Evolutionary conservation across 805 yeast species (phyloP).

Genomic region (Kazachstania bromeliacearum): DNA sequence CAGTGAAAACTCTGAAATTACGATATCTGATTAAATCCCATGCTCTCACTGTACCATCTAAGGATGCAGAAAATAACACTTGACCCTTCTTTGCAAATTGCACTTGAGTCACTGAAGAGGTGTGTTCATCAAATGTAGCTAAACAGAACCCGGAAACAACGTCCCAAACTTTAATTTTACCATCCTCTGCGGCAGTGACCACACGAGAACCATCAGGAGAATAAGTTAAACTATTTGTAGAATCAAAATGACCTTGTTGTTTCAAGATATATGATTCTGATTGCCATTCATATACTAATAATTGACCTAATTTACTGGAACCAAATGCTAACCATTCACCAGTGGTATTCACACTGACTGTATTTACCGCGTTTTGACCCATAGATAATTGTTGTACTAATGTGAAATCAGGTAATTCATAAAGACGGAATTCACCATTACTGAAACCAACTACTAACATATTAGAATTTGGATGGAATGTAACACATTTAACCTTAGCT

Average conservation of each 20-base stretch:
- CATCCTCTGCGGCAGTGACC: conserved; percentile 94
- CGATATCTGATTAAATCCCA: conserved; percentile 92
- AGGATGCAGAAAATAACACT: conserved; percentile 80
- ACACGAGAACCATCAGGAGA: conserved; percentile 92
- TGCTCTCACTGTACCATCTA: conserved; percentile 95
- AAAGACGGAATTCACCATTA: conserved; percentile 83
- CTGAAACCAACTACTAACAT: conserved; percentile 80
- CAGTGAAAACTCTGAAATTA: conserved; percentile 90
- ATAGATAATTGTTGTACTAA: conserved; percentile 79
- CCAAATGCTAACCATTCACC: conserved; percentile 99
- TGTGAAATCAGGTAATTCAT: conserved; percentile 75
- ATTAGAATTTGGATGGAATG: conserved; percentile 67
- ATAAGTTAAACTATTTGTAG: conserved; percentile 73
- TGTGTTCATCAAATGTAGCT: conserved; percentile 85
- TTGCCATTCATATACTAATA: conserved; percentile 97
- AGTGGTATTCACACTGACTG: conserved; percentile 64
- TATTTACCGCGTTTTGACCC: conserved; percentile 84
- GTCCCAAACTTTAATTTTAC: conserved; percentile 96
- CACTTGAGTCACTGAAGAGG: conserved; percentile 79
- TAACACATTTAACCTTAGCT: conserved; percentile 65
- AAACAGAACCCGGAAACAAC: conserved; percentile 84
- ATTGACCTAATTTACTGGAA: conserved; percentile 81
- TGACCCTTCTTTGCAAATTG: conserved; percentile 84
- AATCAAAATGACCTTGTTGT: conserved; percentile 95
- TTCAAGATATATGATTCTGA: conserved; percentile 89